Evolutionary conservation across 768 basidiomycete genomes (phyloP), one percentile per base, ranked within the genome.

Genomic region (Macrolepiota albuminosa): DNA sequence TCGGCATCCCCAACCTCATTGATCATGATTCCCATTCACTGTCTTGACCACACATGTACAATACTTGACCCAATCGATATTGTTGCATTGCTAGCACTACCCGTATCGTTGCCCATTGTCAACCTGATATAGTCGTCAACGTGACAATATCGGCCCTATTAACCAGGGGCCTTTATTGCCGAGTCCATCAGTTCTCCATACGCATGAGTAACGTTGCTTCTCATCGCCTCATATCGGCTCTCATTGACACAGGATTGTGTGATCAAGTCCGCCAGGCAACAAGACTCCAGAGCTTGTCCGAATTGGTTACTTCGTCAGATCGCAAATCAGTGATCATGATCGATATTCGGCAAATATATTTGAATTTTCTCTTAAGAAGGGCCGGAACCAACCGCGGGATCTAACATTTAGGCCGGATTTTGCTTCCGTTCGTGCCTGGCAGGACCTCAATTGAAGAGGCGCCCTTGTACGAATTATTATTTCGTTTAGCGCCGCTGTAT

Each of bases 301-400:
- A 59, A 37, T 34, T 37, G 50, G 33, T 33, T n/a, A 56, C 56
- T 67, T 61, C 39, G 54, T 62, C 68, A 65, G 67, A 68, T 70
- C 64, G 66, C 61, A 68, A 68, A 70, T 71, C 71, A 69, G 67
- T 73, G 72, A 73, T 73, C 72, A 73, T 73, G 72, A 73, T 73
- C 71, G 71, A 70, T 71, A 61, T 62, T 70, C 67, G 66, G 68
- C 61, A 59, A 65, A 64, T 68, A 65, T 69, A 52, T 63, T 58
- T 33, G 33, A 31, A 55, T 45, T 29, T 57, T 54, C 65, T 43
- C 21, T 43, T 43, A 0, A 21, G 42, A 21, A 43, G n/a, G 61
- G 55, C 62, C 66, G 66, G 64, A 56, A 62, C 47, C 48, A 46
- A 40, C 68, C 64, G 63, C n/a, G 61, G 63, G 61, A 63, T 67